Percentiles rank a stretch among this genome's conserved stretches.
Evolutionary conservation across 2,329 filamentous ascomycete species (phyloP).

Genomic region (Aspergillus fumigatus): DNA sequence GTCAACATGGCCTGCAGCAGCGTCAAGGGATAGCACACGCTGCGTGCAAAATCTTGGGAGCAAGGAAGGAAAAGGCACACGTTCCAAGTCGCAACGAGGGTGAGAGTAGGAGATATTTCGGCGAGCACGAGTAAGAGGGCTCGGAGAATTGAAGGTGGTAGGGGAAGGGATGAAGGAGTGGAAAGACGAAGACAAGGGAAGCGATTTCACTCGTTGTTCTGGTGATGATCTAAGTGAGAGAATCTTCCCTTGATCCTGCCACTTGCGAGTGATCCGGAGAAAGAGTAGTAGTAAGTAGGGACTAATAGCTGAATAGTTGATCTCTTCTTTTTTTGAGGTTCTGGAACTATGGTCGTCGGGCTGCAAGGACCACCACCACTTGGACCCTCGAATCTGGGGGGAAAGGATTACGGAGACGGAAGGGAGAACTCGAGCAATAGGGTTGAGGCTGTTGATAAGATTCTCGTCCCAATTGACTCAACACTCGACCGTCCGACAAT

Average conservation of each 20-base stretch:
- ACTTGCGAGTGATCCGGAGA: background rate
- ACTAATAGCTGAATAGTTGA: background rate
- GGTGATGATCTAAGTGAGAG: background rate
- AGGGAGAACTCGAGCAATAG: background rate
- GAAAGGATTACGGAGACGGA: background rate
- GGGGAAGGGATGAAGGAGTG: conserved; percentile 7
- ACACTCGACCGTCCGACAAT: background rate
- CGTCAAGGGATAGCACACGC: background rate
- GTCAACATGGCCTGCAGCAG: background rate
- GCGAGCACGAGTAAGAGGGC: conserved; percentile 13
- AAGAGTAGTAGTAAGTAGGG: background rate
- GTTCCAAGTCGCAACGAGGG: conserved; percentile 13
- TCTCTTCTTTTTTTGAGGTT: background rate
- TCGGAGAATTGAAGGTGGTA: conserved; percentile 12
- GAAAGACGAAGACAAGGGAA: conserved; percentile 1
- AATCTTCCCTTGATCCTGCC: background rate
- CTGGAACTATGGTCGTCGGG: background rate
- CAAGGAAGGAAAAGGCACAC: conserved; percentile 11
- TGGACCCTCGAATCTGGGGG: background rate
- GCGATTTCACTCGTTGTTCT: background rate
- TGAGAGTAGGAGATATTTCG: conserved; percentile 1
- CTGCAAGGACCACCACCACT: background rate
- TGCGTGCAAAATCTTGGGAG: background rate
- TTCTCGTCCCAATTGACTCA: background rate
- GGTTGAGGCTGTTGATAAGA: background rate